Percentiles rank a stretch among this genome's conserved stretches.
Conservation (phyloP, 2,329 filamentous ascomycete species). For the Phialocephala subalpina region DNA sequence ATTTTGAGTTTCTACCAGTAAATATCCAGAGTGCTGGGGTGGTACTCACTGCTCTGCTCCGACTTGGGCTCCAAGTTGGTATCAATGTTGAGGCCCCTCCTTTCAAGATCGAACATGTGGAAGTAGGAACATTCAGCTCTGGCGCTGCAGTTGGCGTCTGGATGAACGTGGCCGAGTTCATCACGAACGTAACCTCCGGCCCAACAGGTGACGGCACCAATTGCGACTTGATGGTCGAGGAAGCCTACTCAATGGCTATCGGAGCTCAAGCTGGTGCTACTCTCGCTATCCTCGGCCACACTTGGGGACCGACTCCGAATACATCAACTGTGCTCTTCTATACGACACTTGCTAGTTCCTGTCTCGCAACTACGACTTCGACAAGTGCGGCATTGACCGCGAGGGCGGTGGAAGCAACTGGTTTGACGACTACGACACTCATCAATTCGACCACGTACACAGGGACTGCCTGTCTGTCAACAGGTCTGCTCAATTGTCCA, state of each 20-base stretch:
- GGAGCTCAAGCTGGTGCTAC: slow-evolving; percentile 63
- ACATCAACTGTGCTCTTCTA: slow-evolving; percentile 60
- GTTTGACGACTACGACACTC: slow-evolving; percentile 10
- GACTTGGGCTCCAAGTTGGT: slow-evolving; percentile 56
- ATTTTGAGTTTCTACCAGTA: slow-evolving; percentile 65
- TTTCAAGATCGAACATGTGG: neutral
- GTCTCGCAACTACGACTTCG: slow-evolving; percentile 43
- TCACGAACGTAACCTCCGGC: slow-evolving; percentile 56
- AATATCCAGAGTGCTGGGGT: slow-evolving; percentile 54
- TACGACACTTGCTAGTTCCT: slow-evolving; percentile 56
- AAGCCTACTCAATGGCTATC: slow-evolving; percentile 59
- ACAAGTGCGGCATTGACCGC: slow-evolving; percentile 31
- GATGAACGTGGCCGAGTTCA: slow-evolving; percentile 61
- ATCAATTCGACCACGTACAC: slow-evolving; percentile 49
- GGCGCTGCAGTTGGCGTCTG: slow-evolving; percentile 55
- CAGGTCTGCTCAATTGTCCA: slow-evolving; percentile 57
- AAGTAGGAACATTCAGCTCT: slow-evolving; percentile 19
- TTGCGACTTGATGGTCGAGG: slow-evolving; percentile 55
- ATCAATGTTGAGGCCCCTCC: slow-evolving; percentile 46
- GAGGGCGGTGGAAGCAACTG: slow-evolving; percentile 26
- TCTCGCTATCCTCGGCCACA: slow-evolving; percentile 50
- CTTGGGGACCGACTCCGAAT: slow-evolving; percentile 58
- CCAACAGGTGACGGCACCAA: slow-evolving; percentile 41
- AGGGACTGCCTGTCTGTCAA: slow-evolving; percentile 53
- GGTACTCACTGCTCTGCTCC: slow-evolving; percentile 55